Percentiles rank a stretch among this genome's conserved stretches.
phyloP scores from a whole-genome alignment of 352 stramenopile genomes.

The Phytopythium sindhum region DNA sequence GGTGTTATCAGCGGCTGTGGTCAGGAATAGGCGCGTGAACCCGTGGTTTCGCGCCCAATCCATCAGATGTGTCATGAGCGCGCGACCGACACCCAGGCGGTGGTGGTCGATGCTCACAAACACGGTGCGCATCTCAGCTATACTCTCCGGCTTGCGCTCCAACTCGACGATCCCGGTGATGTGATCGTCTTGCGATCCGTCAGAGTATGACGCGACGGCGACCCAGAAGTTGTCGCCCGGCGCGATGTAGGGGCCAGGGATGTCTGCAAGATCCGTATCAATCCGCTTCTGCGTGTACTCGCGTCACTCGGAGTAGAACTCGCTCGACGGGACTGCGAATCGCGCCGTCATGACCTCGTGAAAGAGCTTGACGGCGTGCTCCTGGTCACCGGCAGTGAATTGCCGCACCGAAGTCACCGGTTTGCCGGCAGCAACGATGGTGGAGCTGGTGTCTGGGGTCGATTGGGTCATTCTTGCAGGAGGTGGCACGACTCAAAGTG shows the following conservation, averaged over 20 bases:
- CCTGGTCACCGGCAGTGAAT: slow-evolving; percentile 19
- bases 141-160: slow-evolving; percentile 10
- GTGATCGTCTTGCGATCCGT: background rate
- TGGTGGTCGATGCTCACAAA: slow-evolving; percentile 23
- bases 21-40: slow-evolving; percentile 18
- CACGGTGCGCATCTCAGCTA: slow-evolving; percentile 20
- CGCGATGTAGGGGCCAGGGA: slow-evolving; percentile 23
- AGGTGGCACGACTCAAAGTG: background rate
- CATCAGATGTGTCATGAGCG: slow-evolving; percentile 15
- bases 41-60: slow-evolving; percentile 14
- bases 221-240: slow-evolving; percentile 27
- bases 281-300: slow-evolving; percentile 22
- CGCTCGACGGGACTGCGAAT: slow-evolving; percentile 5
- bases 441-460: background rate
- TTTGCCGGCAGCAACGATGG: background rate
- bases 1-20: slow-evolving; percentile 13
- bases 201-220: slow-evolving; percentile 2
- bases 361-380: slow-evolving; percentile 25
- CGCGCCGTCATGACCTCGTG: slow-evolving; percentile 16
- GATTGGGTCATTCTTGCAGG: background rate
- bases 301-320: slow-evolving; percentile 10
- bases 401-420: slow-evolving; percentile 20
- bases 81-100: slow-evolving; percentile 18
- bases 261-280: slow-evolving; percentile 22
- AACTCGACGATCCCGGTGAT: slow-evolving; percentile 24